Evolutionary conservation across 805 yeast genomes (phyloP).

Genomic region (Kodamaea neixiangensis): DNA sequence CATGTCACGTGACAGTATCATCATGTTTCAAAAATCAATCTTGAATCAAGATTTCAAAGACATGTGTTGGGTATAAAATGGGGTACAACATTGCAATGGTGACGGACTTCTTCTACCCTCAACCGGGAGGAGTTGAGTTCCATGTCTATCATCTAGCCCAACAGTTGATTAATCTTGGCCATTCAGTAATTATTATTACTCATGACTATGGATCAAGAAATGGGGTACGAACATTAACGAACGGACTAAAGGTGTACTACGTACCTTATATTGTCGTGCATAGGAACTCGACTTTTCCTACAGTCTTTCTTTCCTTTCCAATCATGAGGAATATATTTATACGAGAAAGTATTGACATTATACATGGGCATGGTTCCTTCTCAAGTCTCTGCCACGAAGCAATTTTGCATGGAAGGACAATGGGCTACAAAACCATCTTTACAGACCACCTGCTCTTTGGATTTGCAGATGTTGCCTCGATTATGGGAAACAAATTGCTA

Average conservation of each 20-base stretch:
- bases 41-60: background rate
- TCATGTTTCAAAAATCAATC: background rate
- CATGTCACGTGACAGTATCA: background rate
- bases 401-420: conserved; percentile 84
- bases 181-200: conserved; percentile 81
- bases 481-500: conserved; percentile 81
- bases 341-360: conserved; percentile 82
- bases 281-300: conserved; percentile 83
- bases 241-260: conserved; percentile 91
- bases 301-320: conserved; percentile 88
- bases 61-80: conserved; percentile 14
- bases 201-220: conserved; percentile 83
- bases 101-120: conserved; percentile 97
- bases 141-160: conserved; percentile 92
- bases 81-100: conserved; percentile 64
- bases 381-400: conserved; percentile 88
- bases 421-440: conserved; percentile 90
- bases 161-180: conserved; percentile 76
- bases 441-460: conserved; percentile 97
- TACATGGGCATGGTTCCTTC: conserved; percentile 94
- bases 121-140: conserved; percentile 96
- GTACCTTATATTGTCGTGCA: conserved; percentile 81
- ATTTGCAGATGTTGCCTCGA: conserved; percentile 80
- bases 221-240: conserved; percentile 81
- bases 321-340: conserved; percentile 79